phyloP scores from a whole-genome alignment of 345 rosid species.

The Kandelia obovata region DNA sequence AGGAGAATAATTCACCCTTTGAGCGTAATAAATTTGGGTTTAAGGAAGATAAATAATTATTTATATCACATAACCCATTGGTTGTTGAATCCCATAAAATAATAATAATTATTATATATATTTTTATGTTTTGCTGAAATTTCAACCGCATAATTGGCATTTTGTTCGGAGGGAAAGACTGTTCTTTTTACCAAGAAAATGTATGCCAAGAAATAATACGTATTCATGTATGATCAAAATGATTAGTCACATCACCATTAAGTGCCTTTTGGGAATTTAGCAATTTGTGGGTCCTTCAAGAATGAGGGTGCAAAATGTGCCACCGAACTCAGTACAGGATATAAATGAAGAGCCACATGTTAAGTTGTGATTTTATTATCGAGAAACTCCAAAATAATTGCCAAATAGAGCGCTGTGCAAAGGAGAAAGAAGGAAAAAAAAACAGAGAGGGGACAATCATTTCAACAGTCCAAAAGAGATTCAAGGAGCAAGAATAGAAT shows the following conservation, averaged over 20 bases:
- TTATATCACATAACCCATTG: no score
- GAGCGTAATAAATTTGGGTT: no score
- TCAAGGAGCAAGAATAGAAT: conserved; percentile 14
- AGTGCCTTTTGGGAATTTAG: not conserved
- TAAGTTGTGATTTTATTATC: not conserved
- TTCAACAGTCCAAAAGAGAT: conserved; percentile 27
- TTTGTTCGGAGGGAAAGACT: not conserved
- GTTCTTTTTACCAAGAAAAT: no score
- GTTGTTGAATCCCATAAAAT: no score
- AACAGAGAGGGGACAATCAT: conserved; percentile 21
- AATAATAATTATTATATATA: no score
- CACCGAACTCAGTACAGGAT: no score
- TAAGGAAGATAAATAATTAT: no score
- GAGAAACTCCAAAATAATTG: not conserved
- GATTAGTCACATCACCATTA: conserved; percentile 15
- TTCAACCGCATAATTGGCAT: not conserved
- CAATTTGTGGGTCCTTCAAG: not conserved
- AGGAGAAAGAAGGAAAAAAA: not conserved
- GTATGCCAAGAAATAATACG: no score
- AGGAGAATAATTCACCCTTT: no score
- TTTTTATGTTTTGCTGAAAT: no score
- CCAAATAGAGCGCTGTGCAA: not conserved
- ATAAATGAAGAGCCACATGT: not conserved
- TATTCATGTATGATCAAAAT: not conserved
- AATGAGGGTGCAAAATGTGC: not conserved